These are phyloP conservation scores for Usnea hakonensis DNA, from an alignment of 495 filamentous ascomycete species.

Conservation along the genomic window DNA sequence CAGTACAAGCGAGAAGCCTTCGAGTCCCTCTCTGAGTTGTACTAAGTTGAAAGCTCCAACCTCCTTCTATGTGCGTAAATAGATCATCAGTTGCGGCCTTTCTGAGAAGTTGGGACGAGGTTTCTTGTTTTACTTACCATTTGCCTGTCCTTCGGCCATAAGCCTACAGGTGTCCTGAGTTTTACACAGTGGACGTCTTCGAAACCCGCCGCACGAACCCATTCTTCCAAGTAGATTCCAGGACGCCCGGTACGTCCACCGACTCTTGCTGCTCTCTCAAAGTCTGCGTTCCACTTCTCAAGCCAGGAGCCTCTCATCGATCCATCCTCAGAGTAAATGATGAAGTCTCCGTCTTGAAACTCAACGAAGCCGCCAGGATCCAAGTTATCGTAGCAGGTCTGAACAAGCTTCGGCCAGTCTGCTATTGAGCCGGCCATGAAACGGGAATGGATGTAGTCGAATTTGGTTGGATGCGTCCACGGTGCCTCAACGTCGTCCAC, in stretches of 20 bases:
- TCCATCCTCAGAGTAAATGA: slow-evolving; percentile 23
- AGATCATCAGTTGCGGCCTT: neutral
- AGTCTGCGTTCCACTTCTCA: slow-evolving; percentile 8
- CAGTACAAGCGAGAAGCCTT: slow-evolving; percentile 36
- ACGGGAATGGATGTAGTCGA: slow-evolving; percentile 48
- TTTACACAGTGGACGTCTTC: slow-evolving; percentile 18
- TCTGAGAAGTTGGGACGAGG: neutral
- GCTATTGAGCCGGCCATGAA: slow-evolving; percentile 39
- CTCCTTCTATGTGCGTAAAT: slow-evolving; percentile 12
- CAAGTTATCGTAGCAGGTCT: slow-evolving; percentile 24
- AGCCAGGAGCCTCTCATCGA: slow-evolving; percentile 19
- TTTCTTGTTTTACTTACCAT: slow-evolving; percentile 7
- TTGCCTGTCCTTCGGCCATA: slow-evolving; percentile 28
- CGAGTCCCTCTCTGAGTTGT: slow-evolving; percentile 37
- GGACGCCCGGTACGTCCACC: slow-evolving; percentile 12
- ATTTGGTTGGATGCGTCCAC: slow-evolving; percentile 38
- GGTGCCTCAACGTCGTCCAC: slow-evolving; percentile 51
- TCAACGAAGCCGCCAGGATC: slow-evolving; percentile 30
- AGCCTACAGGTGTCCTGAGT: slow-evolving; percentile 24
- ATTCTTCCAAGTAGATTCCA: slow-evolving; percentile 17
- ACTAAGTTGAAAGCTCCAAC: slow-evolving; percentile 29
- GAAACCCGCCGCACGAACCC: slow-evolving; percentile 25
- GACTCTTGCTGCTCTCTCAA: slow-evolving; percentile 1
- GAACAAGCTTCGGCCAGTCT: slow-evolving; percentile 41
- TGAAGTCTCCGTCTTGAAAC: slow-evolving; percentile 27